Conservation (phyloP, 306 rosid genomes). For the Fragaria iinumae region DNA sequence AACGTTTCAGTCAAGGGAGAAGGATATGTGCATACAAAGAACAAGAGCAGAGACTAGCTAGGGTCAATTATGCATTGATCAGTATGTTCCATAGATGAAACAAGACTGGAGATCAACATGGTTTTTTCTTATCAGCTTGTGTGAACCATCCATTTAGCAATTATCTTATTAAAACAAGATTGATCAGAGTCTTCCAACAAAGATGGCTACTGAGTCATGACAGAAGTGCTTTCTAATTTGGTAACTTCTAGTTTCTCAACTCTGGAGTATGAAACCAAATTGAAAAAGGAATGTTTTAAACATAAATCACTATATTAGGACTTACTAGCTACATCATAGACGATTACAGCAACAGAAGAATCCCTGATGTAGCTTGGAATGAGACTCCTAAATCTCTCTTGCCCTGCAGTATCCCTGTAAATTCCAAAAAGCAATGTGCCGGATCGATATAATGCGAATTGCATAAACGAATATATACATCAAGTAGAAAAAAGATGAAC, state of each 20-base stretch:
- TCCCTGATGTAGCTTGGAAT: constrained; percentile 99
- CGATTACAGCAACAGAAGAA: constrained; percentile 94
- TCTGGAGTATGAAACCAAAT: background rate
- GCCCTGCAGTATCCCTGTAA: constrained; percentile 98
- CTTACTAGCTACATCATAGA: constrained; percentile 44
- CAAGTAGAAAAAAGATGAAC: background rate
- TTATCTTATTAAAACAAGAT: no score
- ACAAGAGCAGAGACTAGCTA: background rate
- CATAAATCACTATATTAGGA: background rate
- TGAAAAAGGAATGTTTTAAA: background rate
- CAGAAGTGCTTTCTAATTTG: background rate
- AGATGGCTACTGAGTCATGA: background rate
- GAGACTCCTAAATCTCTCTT: constrained; percentile 98
- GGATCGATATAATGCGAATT: constrained; percentile 2
- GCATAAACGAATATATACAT: background rate
- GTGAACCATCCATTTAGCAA: no score
- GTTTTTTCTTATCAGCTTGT: background rate
- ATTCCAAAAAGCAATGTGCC: constrained; percentile 11
- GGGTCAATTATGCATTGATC: background rate
- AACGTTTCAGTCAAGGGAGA: constrained; percentile 28
- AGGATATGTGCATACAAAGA: background rate
- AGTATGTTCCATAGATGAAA: background rate
- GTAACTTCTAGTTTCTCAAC: background rate
- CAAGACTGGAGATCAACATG: constrained; percentile 14
- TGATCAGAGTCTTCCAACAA: background rate